Conservation (phyloP, 208 protist genomes). For the Leishmania turanica region DNA sequence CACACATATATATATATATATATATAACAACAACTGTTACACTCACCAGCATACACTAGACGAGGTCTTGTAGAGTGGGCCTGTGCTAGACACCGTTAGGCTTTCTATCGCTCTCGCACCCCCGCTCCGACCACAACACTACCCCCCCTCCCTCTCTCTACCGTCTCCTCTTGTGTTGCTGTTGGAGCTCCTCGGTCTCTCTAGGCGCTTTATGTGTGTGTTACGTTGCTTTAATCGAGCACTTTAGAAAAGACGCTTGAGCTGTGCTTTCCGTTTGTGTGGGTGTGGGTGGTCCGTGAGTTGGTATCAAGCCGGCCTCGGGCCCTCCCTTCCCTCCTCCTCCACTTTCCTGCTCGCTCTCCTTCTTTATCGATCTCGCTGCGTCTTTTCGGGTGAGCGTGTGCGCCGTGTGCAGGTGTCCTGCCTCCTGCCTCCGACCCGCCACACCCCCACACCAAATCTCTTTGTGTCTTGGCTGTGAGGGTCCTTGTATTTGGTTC, state of each 20-base stretch:
- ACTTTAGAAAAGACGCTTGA: not conserved
- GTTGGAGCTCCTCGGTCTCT: not conserved
- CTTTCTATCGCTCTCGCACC: not conserved
- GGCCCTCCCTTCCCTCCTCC: not conserved
- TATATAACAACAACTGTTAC: not conserved
- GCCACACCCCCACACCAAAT: not conserved
- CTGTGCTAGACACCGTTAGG: not conserved
- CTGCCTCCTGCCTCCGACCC: not conserved
- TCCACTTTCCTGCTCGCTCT: not conserved
- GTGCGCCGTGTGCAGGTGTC: not conserved
- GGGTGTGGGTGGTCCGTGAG: not conserved
- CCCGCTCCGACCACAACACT: not conserved
- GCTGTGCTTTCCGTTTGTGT: constrained; percentile 2
- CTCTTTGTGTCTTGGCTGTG: not conserved
- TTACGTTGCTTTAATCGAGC: constrained; percentile 1
- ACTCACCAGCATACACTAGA: not conserved
- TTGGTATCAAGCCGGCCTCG: not conserved
- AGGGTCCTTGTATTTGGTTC: not conserved
- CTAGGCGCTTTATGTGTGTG: not conserved
- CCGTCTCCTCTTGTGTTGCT: not conserved
- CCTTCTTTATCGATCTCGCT: constrained; percentile 4
- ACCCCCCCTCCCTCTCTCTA: not conserved
- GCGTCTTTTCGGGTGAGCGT: not conserved
- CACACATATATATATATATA: too few relatives aligned
- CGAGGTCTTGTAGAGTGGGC: not conserved